These are phyloP conservation scores for Citrus maxima DNA, from an alignment of 345 rosid genomes.

Conservation along the genomic window DNA sequence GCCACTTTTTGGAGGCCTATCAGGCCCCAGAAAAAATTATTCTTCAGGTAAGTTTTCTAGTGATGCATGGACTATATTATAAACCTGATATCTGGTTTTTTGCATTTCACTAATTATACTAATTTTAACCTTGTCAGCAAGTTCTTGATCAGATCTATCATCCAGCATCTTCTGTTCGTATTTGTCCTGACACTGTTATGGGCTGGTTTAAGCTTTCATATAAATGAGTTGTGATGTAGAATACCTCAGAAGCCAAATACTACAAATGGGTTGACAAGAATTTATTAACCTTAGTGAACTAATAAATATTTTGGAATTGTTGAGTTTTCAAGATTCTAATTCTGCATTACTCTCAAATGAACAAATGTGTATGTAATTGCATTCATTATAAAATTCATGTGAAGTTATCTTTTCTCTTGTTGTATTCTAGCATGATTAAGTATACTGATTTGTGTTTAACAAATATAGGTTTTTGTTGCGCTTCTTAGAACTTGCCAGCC, in stretches of 20 bases:
- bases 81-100: neutral
- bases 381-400: neutral
- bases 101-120: neutral
- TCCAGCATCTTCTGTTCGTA: neutral
- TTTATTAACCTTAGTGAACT: neutral
- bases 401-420: neutral
- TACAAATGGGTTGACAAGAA: neutral
- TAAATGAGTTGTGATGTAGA: neutral
- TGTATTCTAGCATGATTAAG: neutral
- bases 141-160: neutral
- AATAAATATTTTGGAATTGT: neutral
- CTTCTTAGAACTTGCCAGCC: conserved; percentile 99
- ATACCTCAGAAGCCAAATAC: neutral
- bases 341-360: neutral
- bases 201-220: neutral
- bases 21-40: conserved; percentile 99
- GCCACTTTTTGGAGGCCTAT: conserved; percentile 98
- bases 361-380: neutral
- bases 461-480: conserved; percentile 92
- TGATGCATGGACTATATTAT: neutral
- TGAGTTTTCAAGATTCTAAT: neutral
- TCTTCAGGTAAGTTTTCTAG: conserved; percentile 66
- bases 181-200: neutral
- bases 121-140: neutral
- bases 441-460: conserved; percentile 16